These are phyloP conservation scores for Geotrichum cucujoidarum DNA, from an alignment of 1,139 yeast genomes.

Conservation along the genomic window DNA sequence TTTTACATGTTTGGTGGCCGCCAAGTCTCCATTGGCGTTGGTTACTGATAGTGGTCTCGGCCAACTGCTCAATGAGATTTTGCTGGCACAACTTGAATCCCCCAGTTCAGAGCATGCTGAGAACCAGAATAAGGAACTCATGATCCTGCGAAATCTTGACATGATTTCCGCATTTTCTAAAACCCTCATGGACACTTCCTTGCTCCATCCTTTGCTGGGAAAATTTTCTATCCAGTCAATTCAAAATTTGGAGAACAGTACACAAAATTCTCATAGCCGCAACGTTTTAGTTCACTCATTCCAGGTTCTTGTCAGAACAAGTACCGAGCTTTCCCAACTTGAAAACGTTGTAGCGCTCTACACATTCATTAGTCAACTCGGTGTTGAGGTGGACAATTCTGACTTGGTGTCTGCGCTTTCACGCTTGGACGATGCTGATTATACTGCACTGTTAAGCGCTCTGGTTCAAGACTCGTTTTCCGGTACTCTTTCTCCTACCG, in stretches of 20 bases:
- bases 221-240: constrained; percentile 9
- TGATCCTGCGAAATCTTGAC: constrained; percentile 13
- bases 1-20: constrained; percentile 11
- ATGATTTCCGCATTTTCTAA: constrained; percentile 2
- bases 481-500: constrained; percentile 1
- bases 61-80: neutral
- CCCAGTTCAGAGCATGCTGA: neutral
- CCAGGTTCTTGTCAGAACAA: constrained; percentile 12
- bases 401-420: constrained; percentile 1
- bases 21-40: constrained; percentile 2
- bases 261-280: neutral
- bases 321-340: constrained; percentile 1
- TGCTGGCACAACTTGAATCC: constrained; percentile 10
- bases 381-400: constrained; percentile 10
- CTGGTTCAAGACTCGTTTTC: constrained; percentile 6
- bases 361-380: constrained; percentile 8
- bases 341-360: constrained; percentile 13
- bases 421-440: constrained; percentile 8
- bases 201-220: constrained; percentile 11
- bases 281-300: constrained; percentile 10
- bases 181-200: neutral
- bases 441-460: neutral
- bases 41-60: constrained; percentile 3
- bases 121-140: neutral
- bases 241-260: neutral